Base-by-base conservation (phyloP, 495 filamentous ascomycete genomes). In the Neurospora tetrasperma region DNA sequence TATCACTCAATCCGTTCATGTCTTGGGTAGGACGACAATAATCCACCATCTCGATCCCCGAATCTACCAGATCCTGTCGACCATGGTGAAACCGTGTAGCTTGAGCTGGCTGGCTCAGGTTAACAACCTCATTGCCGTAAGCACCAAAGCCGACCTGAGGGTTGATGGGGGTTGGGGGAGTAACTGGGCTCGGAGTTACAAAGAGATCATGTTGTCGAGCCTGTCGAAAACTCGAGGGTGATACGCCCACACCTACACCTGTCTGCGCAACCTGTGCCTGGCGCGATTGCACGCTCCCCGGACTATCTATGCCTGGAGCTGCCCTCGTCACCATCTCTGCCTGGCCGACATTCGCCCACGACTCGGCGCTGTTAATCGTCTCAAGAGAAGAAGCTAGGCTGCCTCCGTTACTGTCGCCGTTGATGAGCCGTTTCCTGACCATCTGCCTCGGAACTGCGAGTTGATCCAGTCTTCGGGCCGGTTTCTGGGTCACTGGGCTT, bases 371-470 rank as follows among this genome's bases (percentile, higher is more conserved):
- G 23, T 69, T 72, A 48, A 69, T 41, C 5, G 69, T 73, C 20
- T 72, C 71, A 7, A 72, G 23, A 18, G 71, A 73, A 42, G 74
- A 75, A 14, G 74, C 46, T n/a, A 71, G 35, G 42, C 71, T 72
- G 68, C 71, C 48, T 23, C 31, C 73, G 38, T 74, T 73, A 69
- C 41, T 69, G n/a, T 46, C 35, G 48, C 46, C 70, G n/a, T 12
- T 41, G 62, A 18, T 62, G 23, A 42, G 59, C 31, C 42, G 10
- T n/a, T 72, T 42, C 27, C 38, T 73, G 38, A 69, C 71, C 31
- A 71, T 71, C 10, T 14, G 23, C 46, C 39, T 43, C 9, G 73
- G 46, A 20, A 41, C 44, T 14, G 72, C 23, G 2, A 71, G 39
- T 14, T 41, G 46, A 69, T n/a, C 6, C n/a, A 42, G 69, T 72